A percentile compares a stretch with the other conserved stretches of the same genome.
These are phyloP conservation scores for Ganoderma resinaceum DNA, from an alignment of 1,284 basidiomycete genomes.

Conservation along the genomic window DNA sequence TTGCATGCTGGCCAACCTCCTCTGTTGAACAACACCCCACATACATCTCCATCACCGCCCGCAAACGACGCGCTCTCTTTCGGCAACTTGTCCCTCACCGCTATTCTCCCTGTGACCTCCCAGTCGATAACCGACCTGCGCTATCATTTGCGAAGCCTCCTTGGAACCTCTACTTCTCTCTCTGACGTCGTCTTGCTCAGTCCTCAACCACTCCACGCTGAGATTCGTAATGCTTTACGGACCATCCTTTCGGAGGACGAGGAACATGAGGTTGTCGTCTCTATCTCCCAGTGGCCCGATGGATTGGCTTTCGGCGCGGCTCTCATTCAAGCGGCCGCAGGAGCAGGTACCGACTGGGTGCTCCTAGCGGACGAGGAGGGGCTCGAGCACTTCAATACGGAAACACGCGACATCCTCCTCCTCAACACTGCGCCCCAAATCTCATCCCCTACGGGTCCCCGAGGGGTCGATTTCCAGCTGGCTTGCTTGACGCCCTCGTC, in stretches of 20 bases:
- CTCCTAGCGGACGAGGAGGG: conserved; percentile 58
- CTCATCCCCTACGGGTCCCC: conserved; percentile 52
- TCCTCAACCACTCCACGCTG: conserved; percentile 46
- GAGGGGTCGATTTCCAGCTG: conserved; percentile 43
- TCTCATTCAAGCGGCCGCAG: conserved; percentile 44
- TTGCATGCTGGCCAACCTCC: conserved; percentile 1
- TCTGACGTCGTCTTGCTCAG: conserved; percentile 58
- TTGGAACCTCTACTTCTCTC: conserved; percentile 43
- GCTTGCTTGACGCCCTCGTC: conserved; percentile 41
- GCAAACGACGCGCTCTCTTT: neutral
- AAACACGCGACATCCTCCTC: conserved; percentile 43
- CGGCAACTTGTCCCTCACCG: conserved; percentile 46
- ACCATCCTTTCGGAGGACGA: conserved; percentile 38
- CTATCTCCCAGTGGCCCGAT: conserved; percentile 47
- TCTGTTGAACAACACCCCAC: neutral
- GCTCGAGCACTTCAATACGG: conserved; percentile 40
- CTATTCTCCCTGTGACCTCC: conserved; percentile 54
- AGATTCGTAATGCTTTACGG: conserved; percentile 46
- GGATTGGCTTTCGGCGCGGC: conserved; percentile 39
- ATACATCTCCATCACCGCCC: neutral
- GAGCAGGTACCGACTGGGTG: conserved; percentile 53
- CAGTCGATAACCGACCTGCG: conserved; percentile 45
- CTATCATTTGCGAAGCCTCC: conserved; percentile 43
- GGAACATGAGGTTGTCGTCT: conserved; percentile 48
- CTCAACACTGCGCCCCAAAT: conserved; percentile 43